Evolutionary conservation across 2,329 filamentous ascomycete species (phyloP).

Genomic region (Bipolaris zeicola): DNA sequence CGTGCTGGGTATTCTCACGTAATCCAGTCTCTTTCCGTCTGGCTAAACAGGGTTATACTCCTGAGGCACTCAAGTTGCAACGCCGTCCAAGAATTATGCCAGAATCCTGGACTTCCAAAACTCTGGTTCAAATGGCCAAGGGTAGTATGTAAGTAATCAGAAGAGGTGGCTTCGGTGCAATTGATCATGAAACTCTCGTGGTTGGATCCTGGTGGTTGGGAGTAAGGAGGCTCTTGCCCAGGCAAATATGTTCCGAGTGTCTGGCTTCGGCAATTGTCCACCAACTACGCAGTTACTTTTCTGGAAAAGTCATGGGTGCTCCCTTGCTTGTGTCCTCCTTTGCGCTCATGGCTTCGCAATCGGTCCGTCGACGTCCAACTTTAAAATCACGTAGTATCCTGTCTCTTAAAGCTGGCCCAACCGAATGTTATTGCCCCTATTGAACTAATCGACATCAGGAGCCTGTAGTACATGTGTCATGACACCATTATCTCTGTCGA

Average conservation of each 20-base stretch:
- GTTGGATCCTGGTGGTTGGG: neutral
- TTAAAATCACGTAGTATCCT: neutral
- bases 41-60: neutral
- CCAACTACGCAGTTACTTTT: neutral
- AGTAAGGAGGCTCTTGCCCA: neutral
- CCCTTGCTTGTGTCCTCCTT: neutral
- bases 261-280: neutral
- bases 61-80: neutral
- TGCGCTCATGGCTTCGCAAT: neutral
- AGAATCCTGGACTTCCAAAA: neutral
- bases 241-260: neutral
- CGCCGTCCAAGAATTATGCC: neutral
- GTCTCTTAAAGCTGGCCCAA: neutral
- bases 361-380: neutral
- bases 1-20: neutral
- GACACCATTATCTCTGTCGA: neutral
- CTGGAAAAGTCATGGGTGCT: neutral
- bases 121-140: neutral
- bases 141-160: too few relatives aligned
- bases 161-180: neutral
- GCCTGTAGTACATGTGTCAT: too few relatives aligned
- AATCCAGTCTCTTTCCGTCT: neutral
- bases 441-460: too few relatives aligned
- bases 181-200: neutral
- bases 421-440: neutral